A percentile compares a stretch with the other conserved stretches of the same genome.
Conservation (phyloP, 108 stramenopile genomes). For the Fragilariopsis cylindrus region DNA sequence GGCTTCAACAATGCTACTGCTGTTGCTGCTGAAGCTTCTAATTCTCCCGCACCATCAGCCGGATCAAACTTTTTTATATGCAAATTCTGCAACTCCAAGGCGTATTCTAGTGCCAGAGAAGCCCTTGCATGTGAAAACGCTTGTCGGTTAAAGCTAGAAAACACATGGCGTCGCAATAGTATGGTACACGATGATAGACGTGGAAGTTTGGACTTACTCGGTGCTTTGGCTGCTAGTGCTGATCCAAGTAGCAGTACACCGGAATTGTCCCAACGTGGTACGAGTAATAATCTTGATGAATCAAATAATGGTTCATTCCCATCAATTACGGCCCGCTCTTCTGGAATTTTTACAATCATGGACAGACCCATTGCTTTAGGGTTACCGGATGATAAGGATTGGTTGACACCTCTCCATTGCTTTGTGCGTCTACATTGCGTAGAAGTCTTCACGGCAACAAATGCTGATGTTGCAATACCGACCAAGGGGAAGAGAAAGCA, state of each 20-base stretch:
- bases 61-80: conserved; percentile 46
- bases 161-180: conserved; percentile 1
- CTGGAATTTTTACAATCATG: conserved; percentile 40
- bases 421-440: conserved; percentile 79
- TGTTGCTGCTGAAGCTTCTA: background rate
- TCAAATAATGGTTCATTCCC: background rate
- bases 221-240: background rate
- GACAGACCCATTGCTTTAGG: conserved; percentile 56
- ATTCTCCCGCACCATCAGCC: background rate
- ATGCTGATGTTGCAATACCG: conserved; percentile 70
- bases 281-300: conserved; percentile 1
- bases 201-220: conserved; percentile 33
- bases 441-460: conserved; percentile 72
- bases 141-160: background rate
- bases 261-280: conserved; percentile 11
- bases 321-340: conserved; percentile 41
- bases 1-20: conserved; percentile 6
- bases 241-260: background rate
- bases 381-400: conserved; percentile 68
- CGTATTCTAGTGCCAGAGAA: conserved; percentile 50
- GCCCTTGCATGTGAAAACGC: conserved; percentile 31
- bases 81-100: conserved; percentile 52
- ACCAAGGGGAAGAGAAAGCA: conserved; percentile 81
- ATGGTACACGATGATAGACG: conserved; percentile 17
- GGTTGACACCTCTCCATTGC: conserved; percentile 84